A percentile compares a stretch with the other conserved stretches of the same genome.
Conservation (phyloP, 2,329 filamentous ascomycete genomes). For the Penicillium corylophilum region DNA sequence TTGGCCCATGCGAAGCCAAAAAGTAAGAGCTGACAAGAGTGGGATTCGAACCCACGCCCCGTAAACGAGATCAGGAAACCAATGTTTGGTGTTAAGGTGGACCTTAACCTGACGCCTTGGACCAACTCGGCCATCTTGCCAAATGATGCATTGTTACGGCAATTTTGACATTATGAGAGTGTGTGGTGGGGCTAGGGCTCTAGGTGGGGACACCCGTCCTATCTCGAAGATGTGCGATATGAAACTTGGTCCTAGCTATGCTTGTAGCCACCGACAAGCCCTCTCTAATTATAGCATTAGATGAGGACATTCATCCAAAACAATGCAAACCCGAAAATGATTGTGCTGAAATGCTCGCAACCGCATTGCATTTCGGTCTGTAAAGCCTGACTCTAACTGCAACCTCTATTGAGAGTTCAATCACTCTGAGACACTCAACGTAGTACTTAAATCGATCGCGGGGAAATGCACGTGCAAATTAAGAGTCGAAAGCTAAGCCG, state of each 20-base stretch:
- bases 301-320: no score
- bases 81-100: conserved; percentile 21
- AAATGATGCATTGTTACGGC: not conserved
- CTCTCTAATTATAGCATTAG: no score
- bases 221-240: not conserved
- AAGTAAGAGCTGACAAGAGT: conserved; percentile 17
- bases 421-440: not conserved
- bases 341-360: no score
- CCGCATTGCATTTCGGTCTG: no score
- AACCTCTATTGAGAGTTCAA: not conserved
- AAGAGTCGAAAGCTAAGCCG: not conserved
- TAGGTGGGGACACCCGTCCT: not conserved
- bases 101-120: conserved; percentile 36
- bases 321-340: no score
- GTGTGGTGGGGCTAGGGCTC: not conserved
- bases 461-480: not conserved
- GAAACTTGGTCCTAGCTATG: not conserved
- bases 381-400: not conserved
- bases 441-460: not conserved
- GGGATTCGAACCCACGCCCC: conserved; percentile 24
- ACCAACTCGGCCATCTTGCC: conserved; percentile 36
- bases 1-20: not conserved
- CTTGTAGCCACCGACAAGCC: no score
- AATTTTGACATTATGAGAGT: not conserved
- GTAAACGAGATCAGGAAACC: conserved; percentile 22